A percentile compares a stretch with the other conserved stretches of the same genome.
Evolutionary conservation across 1,284 basidiomycete species (phyloP).

Genomic region (Ustilago cynodontis): DNA sequence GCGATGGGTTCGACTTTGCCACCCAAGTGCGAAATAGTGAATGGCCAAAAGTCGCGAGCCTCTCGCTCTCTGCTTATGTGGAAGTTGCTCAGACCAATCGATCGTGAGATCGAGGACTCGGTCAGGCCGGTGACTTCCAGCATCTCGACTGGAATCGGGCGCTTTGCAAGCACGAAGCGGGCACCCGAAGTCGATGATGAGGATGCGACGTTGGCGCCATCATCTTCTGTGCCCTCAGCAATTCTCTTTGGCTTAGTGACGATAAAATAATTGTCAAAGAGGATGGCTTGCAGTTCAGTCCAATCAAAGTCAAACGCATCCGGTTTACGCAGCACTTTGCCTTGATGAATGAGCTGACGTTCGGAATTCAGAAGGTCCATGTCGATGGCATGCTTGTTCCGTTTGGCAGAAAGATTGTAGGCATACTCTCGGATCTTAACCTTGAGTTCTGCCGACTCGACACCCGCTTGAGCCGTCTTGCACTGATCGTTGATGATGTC

Average conservation of each 20-base stretch:
- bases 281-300: slow-evolving; percentile 64
- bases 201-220: slow-evolving; percentile 24
- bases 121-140: slow-evolving; percentile 62
- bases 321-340: slow-evolving; percentile 61
- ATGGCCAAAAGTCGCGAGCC: slow-evolving; percentile 63
- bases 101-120: slow-evolving; percentile 58
- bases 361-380: slow-evolving; percentile 63
- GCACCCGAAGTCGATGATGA: slow-evolving; percentile 29
- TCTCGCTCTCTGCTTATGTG: slow-evolving; percentile 59
- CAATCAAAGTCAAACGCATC: slow-evolving; percentile 68
- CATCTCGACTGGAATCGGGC: slow-evolving; percentile 66
- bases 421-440: slow-evolving; percentile 64
- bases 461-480: slow-evolving; percentile 62
- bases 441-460: slow-evolving; percentile 62
- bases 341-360: slow-evolving; percentile 62
- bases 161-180: slow-evolving; percentile 58
- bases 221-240: slow-evolving; percentile 38
- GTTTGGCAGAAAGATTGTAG: slow-evolving; percentile 58
- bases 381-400: slow-evolving; percentile 55
- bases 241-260: slow-evolving; percentile 61
- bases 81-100: slow-evolving; percentile 62
- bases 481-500: slow-evolving; percentile 68
- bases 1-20: slow-evolving; percentile 71
- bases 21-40: slow-evolving; percentile 61
- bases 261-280: slow-evolving; percentile 68